Evolutionary conservation across 1,139 yeast species (phyloP).

Genomic region (Meyerozyma athensensis): DNA sequence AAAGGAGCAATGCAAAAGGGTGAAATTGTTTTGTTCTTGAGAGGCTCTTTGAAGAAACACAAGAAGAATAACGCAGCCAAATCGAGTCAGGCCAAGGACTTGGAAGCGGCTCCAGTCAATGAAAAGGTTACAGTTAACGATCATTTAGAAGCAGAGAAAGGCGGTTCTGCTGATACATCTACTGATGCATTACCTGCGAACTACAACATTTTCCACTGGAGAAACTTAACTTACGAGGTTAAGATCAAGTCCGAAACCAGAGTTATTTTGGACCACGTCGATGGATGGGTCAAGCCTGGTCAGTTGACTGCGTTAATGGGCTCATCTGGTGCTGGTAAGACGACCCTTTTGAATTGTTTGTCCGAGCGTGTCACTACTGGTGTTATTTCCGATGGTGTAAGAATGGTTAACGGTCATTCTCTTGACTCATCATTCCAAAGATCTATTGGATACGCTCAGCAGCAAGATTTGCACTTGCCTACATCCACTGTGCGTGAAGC

Average conservation of each 20-base stretch:
- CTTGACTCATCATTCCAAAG: conserved; percentile 75
- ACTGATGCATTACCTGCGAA: conserved; percentile 3
- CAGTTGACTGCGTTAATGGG: conserved; percentile 66
- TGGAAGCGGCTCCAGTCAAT: conserved; percentile 13
- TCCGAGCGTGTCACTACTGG: conserved; percentile 79
- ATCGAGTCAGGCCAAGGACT: conserved; percentile 4
- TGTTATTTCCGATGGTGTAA: conserved; percentile 63
- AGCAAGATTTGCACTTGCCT: conserved; percentile 70
- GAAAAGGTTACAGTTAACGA: conserved; percentile 16
- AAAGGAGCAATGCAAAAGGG: conserved; percentile 81
- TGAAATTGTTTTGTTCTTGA: conserved; percentile 68
- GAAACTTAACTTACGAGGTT: conserved; percentile 69
- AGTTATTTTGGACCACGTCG: conserved; percentile 61
- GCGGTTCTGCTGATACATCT: conserved; percentile 7
- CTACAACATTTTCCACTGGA: conserved; percentile 66
- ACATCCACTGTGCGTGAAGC: conserved; percentile 83
- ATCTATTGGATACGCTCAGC: conserved; percentile 80
- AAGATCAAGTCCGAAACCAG: conserved; percentile 61
- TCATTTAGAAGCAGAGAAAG: conserved; percentile 11
- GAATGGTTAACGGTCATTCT: conserved; percentile 67
- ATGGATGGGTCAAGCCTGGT: conserved; percentile 78
- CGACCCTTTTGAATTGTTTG: conserved; percentile 66
- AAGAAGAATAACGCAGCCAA: conserved; percentile 13
- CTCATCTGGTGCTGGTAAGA: conserved; percentile 86
- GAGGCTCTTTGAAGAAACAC: conserved; percentile 21